Base-by-base conservation (phyloP, 257 asterid genomes). In the Eustoma russellianum region DNA sequence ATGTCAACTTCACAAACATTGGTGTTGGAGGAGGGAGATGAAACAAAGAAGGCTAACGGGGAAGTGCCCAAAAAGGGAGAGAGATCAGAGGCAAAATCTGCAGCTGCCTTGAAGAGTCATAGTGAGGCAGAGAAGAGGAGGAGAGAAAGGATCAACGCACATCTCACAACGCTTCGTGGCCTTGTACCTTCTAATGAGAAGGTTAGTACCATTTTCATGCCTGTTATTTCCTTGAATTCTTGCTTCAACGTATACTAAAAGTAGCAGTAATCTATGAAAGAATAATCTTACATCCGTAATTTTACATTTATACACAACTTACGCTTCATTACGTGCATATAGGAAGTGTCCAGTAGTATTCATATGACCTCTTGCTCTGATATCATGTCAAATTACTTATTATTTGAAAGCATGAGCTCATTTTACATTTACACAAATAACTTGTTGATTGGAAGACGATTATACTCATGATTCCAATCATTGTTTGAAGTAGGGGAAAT, bases 51-150 rank as follows among this genome's bases (percentile, higher is more conserved):
- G 71, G 64, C 73, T 34, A 66, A 71, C 16, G 79, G 68, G 58
- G 71, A 63, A 64, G 49, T 57, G 50, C 79, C 64, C 58, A 84
- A 74, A 60, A 77, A 62, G 65, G 49, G 46, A 50, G 85, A 59
- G 40, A 56, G 33, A 57, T 57, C 87, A 5, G 88, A 63, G 59
- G 76, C 66, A 13, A 88, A 85, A 68, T 61, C 80, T 0, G 41
- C 58, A 18, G 91, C 85, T 10, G 95, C 95, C 44, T 72, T 85
- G 74, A 88, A 81, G 79, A 85, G 88, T 58, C 97, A 85, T 52
- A 88, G 97, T 53, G 97, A 88, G 69, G 88, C 97, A 17, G 97
- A 88, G 74, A 77, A 78, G 74, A 74, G 97, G 60, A 77, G 95
- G 57, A 80, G 97, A 71, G 94, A 88, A 58, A 73, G 88, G 74